Percentiles rank a stretch among this genome's conserved stretches.
These are phyloP conservation scores for Globisporangium carolinianum DNA, from an alignment of 352 stramenopile species.

Conservation along the genomic window DNA sequence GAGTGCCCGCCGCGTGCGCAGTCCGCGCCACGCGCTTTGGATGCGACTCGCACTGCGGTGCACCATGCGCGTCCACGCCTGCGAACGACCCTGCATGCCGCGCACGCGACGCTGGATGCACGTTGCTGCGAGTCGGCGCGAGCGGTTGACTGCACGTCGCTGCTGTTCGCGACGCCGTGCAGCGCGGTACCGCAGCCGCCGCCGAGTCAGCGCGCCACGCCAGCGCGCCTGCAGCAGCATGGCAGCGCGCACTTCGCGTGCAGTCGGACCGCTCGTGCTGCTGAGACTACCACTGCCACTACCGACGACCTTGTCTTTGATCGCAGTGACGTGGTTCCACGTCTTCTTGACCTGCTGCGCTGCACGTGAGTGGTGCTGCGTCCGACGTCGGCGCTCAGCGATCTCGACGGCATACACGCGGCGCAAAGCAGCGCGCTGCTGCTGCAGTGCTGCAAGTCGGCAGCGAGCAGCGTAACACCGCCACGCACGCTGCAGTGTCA, in stretches of 20 bases:
- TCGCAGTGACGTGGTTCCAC: slow-evolving; percentile 12
- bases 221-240: slow-evolving; percentile 45
- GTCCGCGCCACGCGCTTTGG: slow-evolving; percentile 49
- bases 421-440: slow-evolving; percentile 11
- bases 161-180: slow-evolving; percentile 18
- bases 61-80: slow-evolving; percentile 36
- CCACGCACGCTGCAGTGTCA: slow-evolving; percentile 45
- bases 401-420: slow-evolving; percentile 17
- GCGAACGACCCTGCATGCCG: slow-evolving; percentile 33
- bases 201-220: slow-evolving; percentile 31
- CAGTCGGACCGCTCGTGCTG: background rate
- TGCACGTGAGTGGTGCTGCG: slow-evolving; percentile 1
- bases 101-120: slow-evolving; percentile 58
- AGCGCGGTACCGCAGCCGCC: slow-evolving; percentile 34
- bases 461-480: slow-evolving; percentile 27
- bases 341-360: slow-evolving; percentile 15
- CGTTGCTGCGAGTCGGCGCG: slow-evolving; percentile 23
- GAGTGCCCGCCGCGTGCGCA: slow-evolving; percentile 35
- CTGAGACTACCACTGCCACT: background rate
- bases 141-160: slow-evolving; percentile 23
- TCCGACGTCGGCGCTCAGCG: slow-evolving; percentile 10
- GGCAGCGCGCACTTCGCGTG: slow-evolving; percentile 24
- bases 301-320: slow-evolving; percentile 11
- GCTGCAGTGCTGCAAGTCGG: slow-evolving; percentile 5
- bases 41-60: slow-evolving; percentile 32